Evolutionary conservation across 2,329 filamentous ascomycete species (phyloP).

Genomic region (Cordyceps cateniannulata): DNA sequence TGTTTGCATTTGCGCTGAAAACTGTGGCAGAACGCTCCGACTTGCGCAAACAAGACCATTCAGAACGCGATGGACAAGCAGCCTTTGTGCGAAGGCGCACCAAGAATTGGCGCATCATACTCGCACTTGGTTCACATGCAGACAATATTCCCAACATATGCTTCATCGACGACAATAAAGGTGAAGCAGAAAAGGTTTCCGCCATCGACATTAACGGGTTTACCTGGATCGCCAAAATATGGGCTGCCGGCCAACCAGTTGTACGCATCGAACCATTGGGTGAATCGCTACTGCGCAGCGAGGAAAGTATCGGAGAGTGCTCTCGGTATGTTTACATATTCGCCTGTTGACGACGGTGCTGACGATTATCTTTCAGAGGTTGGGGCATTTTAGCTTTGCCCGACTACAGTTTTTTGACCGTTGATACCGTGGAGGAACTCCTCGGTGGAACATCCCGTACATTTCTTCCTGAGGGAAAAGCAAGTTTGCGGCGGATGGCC

Average conservation of each 20-base stretch:
- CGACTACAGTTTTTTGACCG: conserved; percentile 35
- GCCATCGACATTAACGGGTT: conserved; percentile 45
- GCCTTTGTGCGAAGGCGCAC: conserved; percentile 33
- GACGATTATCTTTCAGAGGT: conserved; percentile 24
- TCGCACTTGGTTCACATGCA: conserved; percentile 33
- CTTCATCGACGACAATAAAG: conserved; percentile 40
- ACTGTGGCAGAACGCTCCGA: neutral
- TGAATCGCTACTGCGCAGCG: conserved; percentile 20
- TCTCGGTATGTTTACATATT: conserved; percentile 20
- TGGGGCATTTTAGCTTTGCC: conserved; percentile 46
- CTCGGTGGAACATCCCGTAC: conserved; percentile 23
- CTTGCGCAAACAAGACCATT: neutral
- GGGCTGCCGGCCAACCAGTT: conserved; percentile 29
- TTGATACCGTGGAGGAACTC: conserved; percentile 27
- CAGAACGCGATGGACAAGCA: conserved; percentile 18
- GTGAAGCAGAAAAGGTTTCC: conserved; percentile 42
- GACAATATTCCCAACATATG: conserved; percentile 48
- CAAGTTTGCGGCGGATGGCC: conserved; percentile 18
- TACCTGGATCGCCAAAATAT: conserved; percentile 47
- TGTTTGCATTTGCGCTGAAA: conserved; percentile 43
- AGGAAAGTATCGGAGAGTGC: conserved; percentile 22
- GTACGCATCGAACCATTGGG: conserved; percentile 21
- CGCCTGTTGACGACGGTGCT: neutral
- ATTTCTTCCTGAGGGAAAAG: conserved; percentile 2
- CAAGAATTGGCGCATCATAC: conserved; percentile 44